Percentiles rank a stretch among this genome's conserved stretches.
Evolutionary conservation across 1,139 yeast genomes (phyloP).

Genomic region (Saccharomyces hybrid): DNA sequence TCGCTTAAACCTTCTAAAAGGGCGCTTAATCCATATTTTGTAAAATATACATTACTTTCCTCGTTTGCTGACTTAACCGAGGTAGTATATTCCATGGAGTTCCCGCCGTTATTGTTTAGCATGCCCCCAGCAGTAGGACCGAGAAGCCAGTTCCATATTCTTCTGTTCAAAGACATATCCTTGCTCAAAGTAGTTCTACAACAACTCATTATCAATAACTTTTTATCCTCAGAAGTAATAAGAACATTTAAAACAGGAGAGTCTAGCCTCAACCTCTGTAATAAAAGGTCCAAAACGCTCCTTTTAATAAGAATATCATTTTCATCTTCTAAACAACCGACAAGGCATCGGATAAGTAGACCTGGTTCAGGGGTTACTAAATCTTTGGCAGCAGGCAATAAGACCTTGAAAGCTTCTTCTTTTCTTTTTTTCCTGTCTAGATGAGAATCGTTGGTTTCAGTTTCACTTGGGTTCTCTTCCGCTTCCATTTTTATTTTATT

Average conservation of each 20-base stretch:
- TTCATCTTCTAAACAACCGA: slow-evolving; percentile 54
- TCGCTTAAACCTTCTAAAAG: slow-evolving; percentile 48
- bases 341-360: slow-evolving; percentile 63
- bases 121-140: slow-evolving; percentile 47
- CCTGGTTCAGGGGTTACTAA: slow-evolving; percentile 75
- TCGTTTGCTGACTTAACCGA: slow-evolving; percentile 5
- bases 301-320: slow-evolving; percentile 70
- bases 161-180: slow-evolving; percentile 89
- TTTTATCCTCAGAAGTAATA: slow-evolving; percentile 47
- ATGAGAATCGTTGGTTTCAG: slow-evolving; percentile 1
- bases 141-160: slow-evolving; percentile 86
- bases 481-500: slow-evolving; percentile 6
- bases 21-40: slow-evolving; percentile 43
- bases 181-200: slow-evolving; percentile 62
- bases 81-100: slow-evolving; percentile 2
- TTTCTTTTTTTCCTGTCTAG: slow-evolving; percentile 13
- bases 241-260: slow-evolving; percentile 48
- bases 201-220: slow-evolving; percentile 54
- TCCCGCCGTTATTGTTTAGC: slow-evolving; percentile 4
- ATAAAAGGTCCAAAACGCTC: slow-evolving; percentile 78
- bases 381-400: slow-evolving; percentile 52
- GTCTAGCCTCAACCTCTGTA: slow-evolving; percentile 57
- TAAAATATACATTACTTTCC: slow-evolving; percentile 45
- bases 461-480: slow-evolving; percentile 3
- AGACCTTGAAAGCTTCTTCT: slow-evolving; percentile 19